Evolutionary conservation across 2,329 filamentous ascomycete species (phyloP).

Genomic region (Ophiocordyceps camponoti-leonardi): DNA sequence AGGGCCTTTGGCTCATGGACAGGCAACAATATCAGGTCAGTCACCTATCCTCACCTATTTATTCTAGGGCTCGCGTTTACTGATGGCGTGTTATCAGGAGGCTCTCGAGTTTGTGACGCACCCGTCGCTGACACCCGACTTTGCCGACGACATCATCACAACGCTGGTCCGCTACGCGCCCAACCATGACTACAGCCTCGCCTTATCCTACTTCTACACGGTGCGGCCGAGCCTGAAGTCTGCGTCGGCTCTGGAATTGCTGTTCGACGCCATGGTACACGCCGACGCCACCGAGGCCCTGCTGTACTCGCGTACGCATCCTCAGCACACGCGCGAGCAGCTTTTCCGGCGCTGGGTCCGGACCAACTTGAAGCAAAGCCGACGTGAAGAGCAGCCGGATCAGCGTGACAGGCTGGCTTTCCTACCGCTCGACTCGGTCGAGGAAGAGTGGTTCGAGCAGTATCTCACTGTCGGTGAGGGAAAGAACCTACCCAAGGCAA

Average conservation of each 20-base stretch:
- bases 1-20: constrained; percentile 70
- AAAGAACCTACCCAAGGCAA: constrained; percentile 44
- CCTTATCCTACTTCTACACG: constrained; percentile 64
- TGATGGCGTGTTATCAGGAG: too few species aligned
- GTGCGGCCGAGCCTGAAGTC: constrained; percentile 56
- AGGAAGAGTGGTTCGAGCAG: constrained; percentile 60
- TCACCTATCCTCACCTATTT: too few species aligned
- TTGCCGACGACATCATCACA: constrained; percentile 65
- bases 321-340: constrained; percentile 39
- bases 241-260: constrained; percentile 40
- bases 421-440: constrained; percentile 50
- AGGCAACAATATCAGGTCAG: constrained; percentile 46
- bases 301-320: constrained; percentile 50
- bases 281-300: constrained; percentile 58
- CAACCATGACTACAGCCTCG: constrained; percentile 42
- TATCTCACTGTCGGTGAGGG: constrained; percentile 49
- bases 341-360: constrained; percentile 52
- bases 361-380: constrained; percentile 30
- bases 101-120: constrained; percentile 65
- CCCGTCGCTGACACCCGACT: constrained; percentile 63
- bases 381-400: constrained; percentile 24
- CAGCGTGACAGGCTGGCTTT: constrained; percentile 54
- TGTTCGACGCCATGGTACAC: constrained; percentile 51
- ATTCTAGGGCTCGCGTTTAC: too few species aligned
- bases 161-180: constrained; percentile 46